Evolutionary conservation across 2,329 filamentous ascomycete genomes (phyloP), one percentile per base, ranked within the genome.

Genomic region (Emergomyces orientalis): DNA sequence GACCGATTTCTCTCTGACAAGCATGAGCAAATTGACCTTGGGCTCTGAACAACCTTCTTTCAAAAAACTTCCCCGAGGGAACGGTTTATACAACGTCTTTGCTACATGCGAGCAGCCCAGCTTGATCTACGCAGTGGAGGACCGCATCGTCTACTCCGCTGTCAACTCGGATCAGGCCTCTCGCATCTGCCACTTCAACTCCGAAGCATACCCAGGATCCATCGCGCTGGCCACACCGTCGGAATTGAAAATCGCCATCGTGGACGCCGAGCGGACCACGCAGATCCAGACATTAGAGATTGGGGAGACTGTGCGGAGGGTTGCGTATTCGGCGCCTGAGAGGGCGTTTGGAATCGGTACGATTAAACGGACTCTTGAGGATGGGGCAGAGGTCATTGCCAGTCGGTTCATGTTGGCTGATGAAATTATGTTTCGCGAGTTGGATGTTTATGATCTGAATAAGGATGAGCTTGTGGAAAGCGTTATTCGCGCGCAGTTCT

Each of bases 91-190:
- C 72, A 95, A 89, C 69, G 87, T 99, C 0, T 96, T 99, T 72
- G 91, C 91, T 0, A 96, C 91, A 0, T 96, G 91, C 63, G 94
- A 99, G 70, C 91, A 97, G 71, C 90, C 94, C 0, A 97, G 90
- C 66, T 77, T 99, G 62, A 96, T 99, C 58, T 97, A 99, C 72
- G 89, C 89, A 9, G 86, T 87, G 0, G 91, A 97, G 71, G 90
- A 89, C 0, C 84, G 92, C 27, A 88, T 97, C 49, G 86, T 96
- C 0, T 99, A 95, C 76, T 96, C 92, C 4, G 92, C 94, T 1
- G 90, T 97, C 1, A 96, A 93, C 14, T 91, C 92, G 2, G 90
- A 96, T 65, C 88, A 91, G 66, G 90, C 91, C 0, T 87, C 87
- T 0, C 88, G 85, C 57, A 87, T 97, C 6, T 94, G 90, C 65